Base-by-base conservation (phyloP, 2,329 filamentous ascomycete species). In the Colletotrichum magnum region DNA sequence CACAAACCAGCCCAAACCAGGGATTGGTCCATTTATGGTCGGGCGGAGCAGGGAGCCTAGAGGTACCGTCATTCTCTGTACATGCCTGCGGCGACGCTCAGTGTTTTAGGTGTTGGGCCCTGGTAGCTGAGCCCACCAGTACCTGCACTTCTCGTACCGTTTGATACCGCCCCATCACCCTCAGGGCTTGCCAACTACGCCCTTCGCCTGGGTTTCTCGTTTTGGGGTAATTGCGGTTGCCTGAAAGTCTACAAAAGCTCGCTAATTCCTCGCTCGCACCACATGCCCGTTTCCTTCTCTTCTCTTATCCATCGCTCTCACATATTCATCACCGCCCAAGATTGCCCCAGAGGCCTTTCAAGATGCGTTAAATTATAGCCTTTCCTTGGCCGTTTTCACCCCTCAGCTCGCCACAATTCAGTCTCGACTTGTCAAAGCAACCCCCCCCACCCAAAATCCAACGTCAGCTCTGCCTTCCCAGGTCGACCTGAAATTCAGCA, bases 401-500 rank as follows among this genome's bases (percentile, higher is more conserved):
- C 64, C 62, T n/a, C 57, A 66, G 50, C 57, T 57, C 26, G 61
- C 56, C 58, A 71, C 66, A 28, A 68, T 71, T 70, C 52, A 18
- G 58, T 39, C 61, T 78, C 68, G 85, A 81, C 79, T 84, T 89
- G 90, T 88, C 88, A 91, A 77, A 90, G 86, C 79, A 89, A 89
- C 75, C 87, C 85, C 77, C 91, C 89, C 58, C 86, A 85, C 79
- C 91, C 86, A 41, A 95, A 83, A 78, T 92, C 89, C 21, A 84
- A 85, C 76, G 88, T 86, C 48, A 87, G 87, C 83, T 97, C 93
- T 57, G 97, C 86, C 69, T 91, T 88, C 63, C 92, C 90, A 72
- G 95, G 86, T 75, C 91, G 89, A 79, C 92, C 87, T 69, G 93
- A 94, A 97, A 84, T 97, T 97, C 74, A 95, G 94, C 76, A 95